These are phyloP conservation scores for Backusella luteola DNA, from an alignment of 192 early-diverging fungal species.

Conservation along the genomic window DNA sequence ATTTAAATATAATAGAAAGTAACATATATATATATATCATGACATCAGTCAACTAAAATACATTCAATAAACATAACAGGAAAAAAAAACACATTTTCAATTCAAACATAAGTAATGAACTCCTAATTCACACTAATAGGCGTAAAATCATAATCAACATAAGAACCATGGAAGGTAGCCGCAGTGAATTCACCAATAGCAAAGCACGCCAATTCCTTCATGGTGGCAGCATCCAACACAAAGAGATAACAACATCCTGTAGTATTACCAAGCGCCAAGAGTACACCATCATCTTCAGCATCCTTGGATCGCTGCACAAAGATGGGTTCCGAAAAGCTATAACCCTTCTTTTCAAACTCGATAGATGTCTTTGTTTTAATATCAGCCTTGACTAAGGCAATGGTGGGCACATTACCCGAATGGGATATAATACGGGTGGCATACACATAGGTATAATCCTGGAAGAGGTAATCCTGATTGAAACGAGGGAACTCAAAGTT, in stretches of 20 bases:
- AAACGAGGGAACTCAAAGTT: constrained; percentile 8
- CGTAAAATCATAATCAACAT: constrained; percentile 17
- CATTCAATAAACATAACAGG: too few relatives aligned
- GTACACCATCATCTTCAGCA: constrained; percentile 56
- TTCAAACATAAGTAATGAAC: not conserved
- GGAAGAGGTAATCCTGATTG: not conserved
- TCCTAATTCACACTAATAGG: not conserved
- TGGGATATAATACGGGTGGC: not conserved
- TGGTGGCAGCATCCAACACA: constrained; percentile 45
- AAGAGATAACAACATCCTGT: constrained; percentile 39
- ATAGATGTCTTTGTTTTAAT: not conserved
- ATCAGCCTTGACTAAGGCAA: not conserved
- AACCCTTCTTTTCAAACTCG: not conserved
- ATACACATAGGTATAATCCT: not conserved
- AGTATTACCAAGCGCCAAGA: constrained; percentile 43
- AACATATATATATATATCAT: too few relatives aligned
- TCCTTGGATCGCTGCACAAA: constrained; percentile 50
- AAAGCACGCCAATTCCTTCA: constrained; percentile 50
- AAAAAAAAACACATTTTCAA: too few relatives aligned
- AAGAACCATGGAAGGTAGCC: constrained; percentile 19
- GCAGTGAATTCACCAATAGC: constrained; percentile 28
- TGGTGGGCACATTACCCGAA: not conserved
- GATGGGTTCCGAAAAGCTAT: constrained; percentile 42
- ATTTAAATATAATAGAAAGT: too few relatives aligned
- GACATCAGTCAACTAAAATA: too few relatives aligned